phyloP scores from a whole-genome alignment of 306 rosid species.

The Sphenostylis stenocarpa region DNA sequence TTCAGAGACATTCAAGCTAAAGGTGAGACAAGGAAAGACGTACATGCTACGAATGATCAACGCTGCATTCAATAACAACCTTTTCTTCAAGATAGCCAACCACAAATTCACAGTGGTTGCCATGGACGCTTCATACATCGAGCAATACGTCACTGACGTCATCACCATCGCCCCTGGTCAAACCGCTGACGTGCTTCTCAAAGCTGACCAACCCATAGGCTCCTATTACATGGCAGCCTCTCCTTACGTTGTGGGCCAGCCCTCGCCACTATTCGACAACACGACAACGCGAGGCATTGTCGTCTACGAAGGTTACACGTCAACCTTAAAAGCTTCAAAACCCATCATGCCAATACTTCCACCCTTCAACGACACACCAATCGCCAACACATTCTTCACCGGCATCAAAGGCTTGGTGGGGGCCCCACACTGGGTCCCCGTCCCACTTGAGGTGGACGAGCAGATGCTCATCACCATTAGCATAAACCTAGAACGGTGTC shows the following conservation, averaged over 20 bases:
- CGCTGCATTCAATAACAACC: slow-evolving; percentile 55
- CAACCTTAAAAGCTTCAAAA: not conserved
- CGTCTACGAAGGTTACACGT: slow-evolving; percentile 6
- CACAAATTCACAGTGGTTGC: slow-evolving; percentile 60
- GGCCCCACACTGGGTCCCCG: slow-evolving; percentile 56
- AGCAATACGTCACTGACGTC: slow-evolving; percentile 38
- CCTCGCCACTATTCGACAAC: not conserved
- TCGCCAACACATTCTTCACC: slow-evolving; percentile 46
- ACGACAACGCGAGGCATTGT: slow-evolving; percentile 44
- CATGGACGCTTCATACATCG: slow-evolving; percentile 58
- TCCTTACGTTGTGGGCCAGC: slow-evolving; percentile 23
- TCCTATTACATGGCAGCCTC: slow-evolving; percentile 64
- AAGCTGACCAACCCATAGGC: slow-evolving; percentile 41
- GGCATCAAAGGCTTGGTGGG: slow-evolving; percentile 36
- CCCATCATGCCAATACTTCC: slow-evolving; percentile 51
- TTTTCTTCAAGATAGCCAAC: slow-evolving; percentile 55
- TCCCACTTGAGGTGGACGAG: slow-evolving; percentile 52
- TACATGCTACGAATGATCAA: slow-evolving; percentile 57
- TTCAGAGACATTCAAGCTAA: slow-evolving; percentile 33
- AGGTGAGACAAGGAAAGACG: slow-evolving; percentile 46
- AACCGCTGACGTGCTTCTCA: slow-evolving; percentile 50
- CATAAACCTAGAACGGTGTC: slow-evolving; percentile 35
- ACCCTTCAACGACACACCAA: slow-evolving; percentile 31
- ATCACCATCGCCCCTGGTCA: slow-evolving; percentile 54
- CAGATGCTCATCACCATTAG: slow-evolving; percentile 53